phyloP scores from a whole-genome alignment of 495 filamentous ascomycete species.

The Aspergillus bridgeri region DNA sequence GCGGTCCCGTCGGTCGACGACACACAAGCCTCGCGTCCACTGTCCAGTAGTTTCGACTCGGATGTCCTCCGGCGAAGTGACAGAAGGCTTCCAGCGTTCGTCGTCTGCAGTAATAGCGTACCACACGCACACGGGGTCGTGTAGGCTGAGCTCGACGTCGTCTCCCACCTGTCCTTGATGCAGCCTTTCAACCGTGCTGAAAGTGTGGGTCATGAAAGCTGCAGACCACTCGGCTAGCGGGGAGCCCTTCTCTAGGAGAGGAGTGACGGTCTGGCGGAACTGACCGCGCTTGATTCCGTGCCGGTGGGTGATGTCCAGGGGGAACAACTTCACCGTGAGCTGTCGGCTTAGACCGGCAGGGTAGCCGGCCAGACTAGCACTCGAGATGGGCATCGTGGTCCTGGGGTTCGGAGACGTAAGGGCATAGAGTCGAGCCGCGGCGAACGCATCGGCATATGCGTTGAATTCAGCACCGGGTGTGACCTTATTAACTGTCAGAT shows the following conservation, averaged over 20 bases:
- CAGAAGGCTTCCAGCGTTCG: slow-evolving; percentile 40
- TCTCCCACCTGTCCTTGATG: slow-evolving; percentile 53
- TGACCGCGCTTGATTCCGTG: slow-evolving; percentile 62
- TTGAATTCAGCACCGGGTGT: slow-evolving; percentile 85
- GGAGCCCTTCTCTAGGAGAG: slow-evolving; percentile 51
- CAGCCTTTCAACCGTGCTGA: slow-evolving; percentile 64
- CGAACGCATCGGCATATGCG: slow-evolving; percentile 74
- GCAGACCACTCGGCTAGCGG: slow-evolving; percentile 81
- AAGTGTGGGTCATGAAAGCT: slow-evolving; percentile 74
- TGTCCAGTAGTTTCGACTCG: slow-evolving; percentile 84
- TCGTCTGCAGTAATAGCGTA: slow-evolving; percentile 63
- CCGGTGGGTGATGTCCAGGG: slow-evolving; percentile 81
- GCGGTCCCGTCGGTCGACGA: slow-evolving; percentile 68
- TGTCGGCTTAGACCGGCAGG: slow-evolving; percentile 59
- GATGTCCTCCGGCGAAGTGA: slow-evolving; percentile 60
- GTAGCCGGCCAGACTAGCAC: slow-evolving; percentile 55
- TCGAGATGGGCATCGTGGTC: slow-evolving; percentile 62
- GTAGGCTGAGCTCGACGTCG: slow-evolving; percentile 63
- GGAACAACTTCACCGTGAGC: slow-evolving; percentile 77
- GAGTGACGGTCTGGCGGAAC: slow-evolving; percentile 54
- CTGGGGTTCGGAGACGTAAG: slow-evolving; percentile 76
- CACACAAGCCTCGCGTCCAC: slow-evolving; percentile 90
- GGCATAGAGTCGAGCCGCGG: slow-evolving; percentile 84
- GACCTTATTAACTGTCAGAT: slow-evolving; percentile 32
- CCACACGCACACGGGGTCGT: slow-evolving; percentile 89